Evolutionary conservation across 306 rosid species (phyloP), one percentile per base, ranked within the genome.

Genomic region (Hippophae rhamnoides): DNA sequence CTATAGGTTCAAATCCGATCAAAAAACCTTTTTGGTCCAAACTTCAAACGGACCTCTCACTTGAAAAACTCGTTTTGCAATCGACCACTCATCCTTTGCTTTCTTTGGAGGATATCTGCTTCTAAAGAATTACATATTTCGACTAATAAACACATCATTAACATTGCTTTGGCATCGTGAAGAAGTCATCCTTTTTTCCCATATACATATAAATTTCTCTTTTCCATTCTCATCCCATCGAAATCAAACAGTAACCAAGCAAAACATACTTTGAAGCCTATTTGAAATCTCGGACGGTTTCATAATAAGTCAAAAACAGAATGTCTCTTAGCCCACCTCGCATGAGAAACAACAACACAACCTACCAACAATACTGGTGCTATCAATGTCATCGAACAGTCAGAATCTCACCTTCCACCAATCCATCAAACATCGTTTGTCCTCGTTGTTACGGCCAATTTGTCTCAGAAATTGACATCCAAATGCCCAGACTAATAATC

Each of bases 401-500:
- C 60, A 69, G 89, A n/a, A 43, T 76, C 10, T 70, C 76, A 60
- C 43, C 77, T 41, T 18, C 75, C 43, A 23, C 75, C 6, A 18
- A 18, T 18, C 23, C 23, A 18, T 52, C 84, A 0, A 74, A 73
- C 0, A 13, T 85, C 13, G 8, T 54, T 18, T 93, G 99, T 64
- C 95, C 97, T 0, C 90, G 94, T 3, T 93, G 99, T 54, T 82
- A 60, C 43, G 89, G 90, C 12, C 85, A 80, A 58, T 93, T 84
- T 76, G 38, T 93, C 14, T 46, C 52, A 3, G 94, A 88, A 62
- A 14, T 86, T 9, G 81, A 75, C 74, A 23, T 67, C n/a, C 52
- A 83, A 5, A 66, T 59, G 43, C 89, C 94, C 3, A 63, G 73
- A 1, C 67, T 69, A 7, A 10, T 77, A 0, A 26, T 76, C 0